These are phyloP conservation scores for Hydnum rufescens DNA, from an alignment of 768 basidiomycete genomes.

Conservation along the genomic window DNA sequence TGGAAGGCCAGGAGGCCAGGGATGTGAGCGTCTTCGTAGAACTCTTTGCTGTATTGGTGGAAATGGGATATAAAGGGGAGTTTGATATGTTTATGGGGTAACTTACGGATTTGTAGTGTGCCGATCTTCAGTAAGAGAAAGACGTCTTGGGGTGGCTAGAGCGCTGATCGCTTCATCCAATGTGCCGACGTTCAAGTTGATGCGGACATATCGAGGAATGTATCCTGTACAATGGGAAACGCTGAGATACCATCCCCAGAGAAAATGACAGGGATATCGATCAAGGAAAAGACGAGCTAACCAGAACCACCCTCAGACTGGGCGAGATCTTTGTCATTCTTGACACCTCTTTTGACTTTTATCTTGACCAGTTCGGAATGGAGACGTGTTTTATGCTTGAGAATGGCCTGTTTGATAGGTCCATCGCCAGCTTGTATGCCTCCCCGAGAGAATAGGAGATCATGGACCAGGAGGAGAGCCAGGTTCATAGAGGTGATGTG, in stretches of 20 bases:
- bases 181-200: slow-evolving; percentile 56
- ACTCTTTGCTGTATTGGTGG: slow-evolving; percentile 26
- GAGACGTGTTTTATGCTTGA: slow-evolving; percentile 78
- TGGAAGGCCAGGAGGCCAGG: slow-evolving; percentile 64
- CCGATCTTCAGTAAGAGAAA: slow-evolving; percentile 13
- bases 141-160: slow-evolving; percentile 18
- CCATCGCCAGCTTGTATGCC: slow-evolving; percentile 87
- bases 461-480: slow-evolving; percentile 76
- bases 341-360: slow-evolving; percentile 57
- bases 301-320: slow-evolving; percentile 56
- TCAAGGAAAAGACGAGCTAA: too few species aligned
- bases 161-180: slow-evolving; percentile 37
- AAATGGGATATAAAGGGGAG: slow-evolving; percentile 23
- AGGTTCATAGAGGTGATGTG: slow-evolving; percentile 56
- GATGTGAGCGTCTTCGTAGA: slow-evolving; percentile 61
- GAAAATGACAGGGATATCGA: background rate
- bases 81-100: background rate
- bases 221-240: slow-evolving; percentile 23
- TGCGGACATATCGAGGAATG: slow-evolving; percentile 71
- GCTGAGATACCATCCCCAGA: slow-evolving; percentile 1
- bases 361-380: slow-evolving; percentile 69
- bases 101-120: background rate
- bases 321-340: slow-evolving; percentile 43
- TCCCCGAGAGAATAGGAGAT: slow-evolving; percentile 58
- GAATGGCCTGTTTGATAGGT: slow-evolving; percentile 67